phyloP scores from a whole-genome alignment of 805 yeast species.

The Yamadazyma phyllophila region DNA sequence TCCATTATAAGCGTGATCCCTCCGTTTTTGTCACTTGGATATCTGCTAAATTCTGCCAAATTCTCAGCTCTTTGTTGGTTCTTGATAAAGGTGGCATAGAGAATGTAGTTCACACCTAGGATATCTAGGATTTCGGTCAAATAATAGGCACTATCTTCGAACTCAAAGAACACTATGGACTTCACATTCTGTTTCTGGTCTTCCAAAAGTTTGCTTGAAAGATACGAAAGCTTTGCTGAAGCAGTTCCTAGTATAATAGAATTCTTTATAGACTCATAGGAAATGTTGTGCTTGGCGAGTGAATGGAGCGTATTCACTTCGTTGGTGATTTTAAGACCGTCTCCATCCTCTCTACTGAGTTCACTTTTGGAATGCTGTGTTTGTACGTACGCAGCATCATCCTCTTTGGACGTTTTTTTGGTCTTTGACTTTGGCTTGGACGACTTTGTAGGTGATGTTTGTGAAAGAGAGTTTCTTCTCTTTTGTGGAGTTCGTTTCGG shows the following conservation, averaged over 20 bases:
- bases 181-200: slow-evolving; percentile 48
- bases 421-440: slow-evolving; percentile 3
- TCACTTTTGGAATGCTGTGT: slow-evolving; percentile 9
- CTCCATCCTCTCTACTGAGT: slow-evolving; percentile 18
- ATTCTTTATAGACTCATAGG: slow-evolving; percentile 20
- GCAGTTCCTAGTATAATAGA: slow-evolving; percentile 57
- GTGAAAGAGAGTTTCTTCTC: slow-evolving; percentile 11
- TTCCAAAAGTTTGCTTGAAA: slow-evolving; percentile 52
- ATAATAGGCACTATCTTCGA: slow-evolving; percentile 69
- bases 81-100: slow-evolving; percentile 62
- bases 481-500: slow-evolving; percentile 7
- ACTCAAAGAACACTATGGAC: slow-evolving; percentile 65
- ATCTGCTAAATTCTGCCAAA: slow-evolving; percentile 47
- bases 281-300: slow-evolving; percentile 14
- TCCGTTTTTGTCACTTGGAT: slow-evolving; percentile 29
- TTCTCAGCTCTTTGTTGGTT: slow-evolving; percentile 51
- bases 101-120: slow-evolving; percentile 56
- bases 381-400: slow-evolving; percentile 1
- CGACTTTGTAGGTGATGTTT: slow-evolving; percentile 1
- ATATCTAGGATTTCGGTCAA: slow-evolving; percentile 63
- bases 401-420: not conserved
- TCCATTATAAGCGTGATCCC: slow-evolving; percentile 66
- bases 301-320: slow-evolving; percentile 22
- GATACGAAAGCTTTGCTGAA: slow-evolving; percentile 61
- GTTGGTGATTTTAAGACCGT: slow-evolving; percentile 20